Evolutionary conservation across 75 land plant genomes (phyloP), one percentile per base, ranked within the genome.

Genomic region (Sequoia sempervirens): DNA sequence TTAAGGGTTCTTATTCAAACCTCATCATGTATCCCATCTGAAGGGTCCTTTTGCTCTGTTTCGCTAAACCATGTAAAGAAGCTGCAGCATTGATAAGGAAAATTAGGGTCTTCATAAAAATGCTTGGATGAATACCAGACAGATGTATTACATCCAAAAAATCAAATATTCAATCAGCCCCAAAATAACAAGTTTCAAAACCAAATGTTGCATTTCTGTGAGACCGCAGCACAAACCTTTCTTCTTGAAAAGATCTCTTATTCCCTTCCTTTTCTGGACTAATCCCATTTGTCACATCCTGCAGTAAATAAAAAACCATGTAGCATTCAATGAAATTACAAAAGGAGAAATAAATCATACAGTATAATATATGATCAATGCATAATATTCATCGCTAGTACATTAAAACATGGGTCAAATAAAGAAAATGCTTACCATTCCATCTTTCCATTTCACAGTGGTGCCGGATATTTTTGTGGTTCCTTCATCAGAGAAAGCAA

Each of bases 371-470:
- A 32, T 6, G 26, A 81, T 30, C 20, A 32, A 53, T 32, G n/a
- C 41, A 32, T 34, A 6, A 81, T 26, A 79, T 38, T 9, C 2
- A 83, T 26, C 20, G 6, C 43, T 38, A 18, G 28, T 34, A 3
- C 9, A 45, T 20, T 40, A 36, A 30, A 46, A 6, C 40, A 37
- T 41, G 15, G 40, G 38, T 3, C 23, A 32, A 26, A 66, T 34
- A 13, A 26, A 13, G 14, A 82, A 80, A n/a, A 80, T 20, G 34
- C 84, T 89, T 82, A 96, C 99, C 99, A 89, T 92, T 81, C 99
- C 99, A 83, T 96, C 98, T 86, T 96, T 96, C 99, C 99, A 97
- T 76, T 85, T 89, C n/a, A 94, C 90, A 70, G 85, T 69, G 64
- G 98, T 93, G 38, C 93, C 90, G 46, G 95, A 86, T 50, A 97